phyloP scores from a whole-genome alignment of 2,329 filamentous ascomycete species.

The Paramyrothecium sp. region DNA sequence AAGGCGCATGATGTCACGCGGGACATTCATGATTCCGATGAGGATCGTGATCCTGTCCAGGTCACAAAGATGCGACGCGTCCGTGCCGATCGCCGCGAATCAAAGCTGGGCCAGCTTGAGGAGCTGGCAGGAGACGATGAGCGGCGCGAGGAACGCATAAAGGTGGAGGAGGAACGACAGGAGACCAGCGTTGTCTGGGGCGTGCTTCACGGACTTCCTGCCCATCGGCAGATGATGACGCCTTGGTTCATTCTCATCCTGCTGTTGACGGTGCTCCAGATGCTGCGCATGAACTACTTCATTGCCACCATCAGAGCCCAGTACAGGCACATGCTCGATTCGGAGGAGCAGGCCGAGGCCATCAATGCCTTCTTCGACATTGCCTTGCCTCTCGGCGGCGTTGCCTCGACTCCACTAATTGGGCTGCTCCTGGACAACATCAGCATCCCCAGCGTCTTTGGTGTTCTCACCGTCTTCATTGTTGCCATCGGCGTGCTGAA shows the following conservation, averaged over 20 bases:
- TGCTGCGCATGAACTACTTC: slow-evolving; percentile 68
- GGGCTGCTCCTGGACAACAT: slow-evolving; percentile 66
- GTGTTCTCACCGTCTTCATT: slow-evolving; percentile 56
- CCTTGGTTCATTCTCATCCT: slow-evolving; percentile 74
- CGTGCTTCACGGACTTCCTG: slow-evolving; percentile 64
- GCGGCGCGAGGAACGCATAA: slow-evolving; percentile 52
- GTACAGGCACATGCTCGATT: slow-evolving; percentile 66
- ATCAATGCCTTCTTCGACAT: slow-evolving; percentile 43
- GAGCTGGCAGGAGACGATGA: slow-evolving; percentile 57
- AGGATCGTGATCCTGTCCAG: slow-evolving; percentile 44
- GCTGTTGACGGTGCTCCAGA: slow-evolving; percentile 58
- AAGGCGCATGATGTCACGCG: slow-evolving; percentile 30
- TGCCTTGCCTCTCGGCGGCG: slow-evolving; percentile 65
- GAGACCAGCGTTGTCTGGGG: slow-evolving; percentile 67
- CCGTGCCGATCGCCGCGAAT: slow-evolving; percentile 50
- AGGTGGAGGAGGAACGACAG: slow-evolving; percentile 57
- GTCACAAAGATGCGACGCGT: slow-evolving; percentile 41
- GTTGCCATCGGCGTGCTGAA: slow-evolving; percentile 61
- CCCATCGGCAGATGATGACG: slow-evolving; percentile 61
- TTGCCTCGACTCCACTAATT: slow-evolving; percentile 70
- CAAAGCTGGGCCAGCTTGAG: slow-evolving; percentile 61
- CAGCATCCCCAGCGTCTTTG: slow-evolving; percentile 59
- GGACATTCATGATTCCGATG: slow-evolving; percentile 53
- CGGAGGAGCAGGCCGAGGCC: slow-evolving; percentile 32
- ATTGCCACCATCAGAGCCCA: slow-evolving; percentile 69